These are phyloP conservation scores for Cornus controversa DNA, from an alignment of 148 eudicot genomes.

Conservation along the genomic window DNA sequence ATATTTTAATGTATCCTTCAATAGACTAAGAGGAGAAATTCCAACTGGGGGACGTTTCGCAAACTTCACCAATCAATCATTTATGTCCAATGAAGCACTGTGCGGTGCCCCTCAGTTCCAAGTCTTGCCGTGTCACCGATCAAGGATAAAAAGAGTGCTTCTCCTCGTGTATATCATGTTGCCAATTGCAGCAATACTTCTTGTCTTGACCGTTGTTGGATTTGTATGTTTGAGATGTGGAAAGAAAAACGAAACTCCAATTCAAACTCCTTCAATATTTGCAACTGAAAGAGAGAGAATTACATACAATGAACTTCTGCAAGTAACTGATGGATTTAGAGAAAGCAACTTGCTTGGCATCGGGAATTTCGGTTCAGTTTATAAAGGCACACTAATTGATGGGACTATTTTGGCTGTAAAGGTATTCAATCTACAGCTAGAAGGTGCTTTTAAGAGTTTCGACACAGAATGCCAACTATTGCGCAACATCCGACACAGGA, in stretches of 20 bases:
- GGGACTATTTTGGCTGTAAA: not conserved
- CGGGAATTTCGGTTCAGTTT: not conserved
- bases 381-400: not conserved
- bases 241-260: not conserved
- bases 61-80: slow-evolving; percentile 1
- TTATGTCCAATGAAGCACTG: not conserved
- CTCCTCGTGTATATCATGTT: not conserved
- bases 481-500: not conserved
- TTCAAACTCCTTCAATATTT: not conserved
- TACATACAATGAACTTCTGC: not conserved
- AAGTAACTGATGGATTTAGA: not conserved
- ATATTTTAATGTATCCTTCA: slow-evolving; percentile 8
- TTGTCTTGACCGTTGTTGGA: not conserved
- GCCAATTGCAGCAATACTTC: not conserved
- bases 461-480: not conserved
- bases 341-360: not conserved
- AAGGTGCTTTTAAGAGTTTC: not conserved
- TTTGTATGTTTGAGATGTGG: not conserved
- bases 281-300: not conserved
- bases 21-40: slow-evolving; percentile 1
- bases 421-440: not conserved
- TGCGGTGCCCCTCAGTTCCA: not conserved
- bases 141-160: not conserved
- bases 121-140: not conserved
- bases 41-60: slow-evolving; percentile 1